Conservation (phyloP, 495 filamentous ascomycete genomes). For the Acidomyces sp. region DNA sequence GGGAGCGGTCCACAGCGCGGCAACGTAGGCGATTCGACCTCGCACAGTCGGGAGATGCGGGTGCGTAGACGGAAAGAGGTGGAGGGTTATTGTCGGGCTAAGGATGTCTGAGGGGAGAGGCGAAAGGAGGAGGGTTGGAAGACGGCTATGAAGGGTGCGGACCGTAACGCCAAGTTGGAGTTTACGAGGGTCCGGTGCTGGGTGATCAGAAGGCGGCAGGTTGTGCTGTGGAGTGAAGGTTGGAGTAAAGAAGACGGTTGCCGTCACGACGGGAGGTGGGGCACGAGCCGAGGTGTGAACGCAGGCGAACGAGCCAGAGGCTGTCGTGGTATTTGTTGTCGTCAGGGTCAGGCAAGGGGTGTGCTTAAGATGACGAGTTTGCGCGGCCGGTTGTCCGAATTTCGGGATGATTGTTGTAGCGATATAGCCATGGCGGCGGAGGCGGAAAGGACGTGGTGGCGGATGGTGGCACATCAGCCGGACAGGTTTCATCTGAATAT, state of each 20-base stretch:
- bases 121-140: slow-evolving; percentile 75
- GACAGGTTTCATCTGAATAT: slow-evolving; percentile 24
- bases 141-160: slow-evolving; percentile 67
- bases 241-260: too few relatives aligned
- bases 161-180: slow-evolving; percentile 86
- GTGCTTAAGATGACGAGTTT: too few relatives aligned
- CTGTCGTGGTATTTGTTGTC: slow-evolving; percentile 7
- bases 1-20: slow-evolving; percentile 87
- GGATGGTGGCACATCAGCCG: slow-evolving; percentile 28
- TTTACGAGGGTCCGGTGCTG: slow-evolving; percentile 60
- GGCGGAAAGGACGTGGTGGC: slow-evolving; percentile 20
- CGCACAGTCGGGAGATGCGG: slow-evolving; percentile 86
- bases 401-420: too few relatives aligned
- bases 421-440: too few relatives aligned
- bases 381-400: too few relatives aligned
- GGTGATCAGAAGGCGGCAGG: slow-evolving; percentile 20
- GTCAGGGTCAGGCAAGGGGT: slow-evolving; percentile 1
- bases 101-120: slow-evolving; percentile 76
- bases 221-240: too few relatives aligned
- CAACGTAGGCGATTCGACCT: slow-evolving; percentile 78
- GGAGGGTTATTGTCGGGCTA: slow-evolving; percentile 76
- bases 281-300: too few relatives aligned
- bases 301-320: too few relatives aligned
- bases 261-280: too few relatives aligned
- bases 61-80: slow-evolving; percentile 93